These are phyloP conservation scores for Quercus agrifolia DNA, from an alignment of 306 rosid genomes.

Conservation along the genomic window DNA sequence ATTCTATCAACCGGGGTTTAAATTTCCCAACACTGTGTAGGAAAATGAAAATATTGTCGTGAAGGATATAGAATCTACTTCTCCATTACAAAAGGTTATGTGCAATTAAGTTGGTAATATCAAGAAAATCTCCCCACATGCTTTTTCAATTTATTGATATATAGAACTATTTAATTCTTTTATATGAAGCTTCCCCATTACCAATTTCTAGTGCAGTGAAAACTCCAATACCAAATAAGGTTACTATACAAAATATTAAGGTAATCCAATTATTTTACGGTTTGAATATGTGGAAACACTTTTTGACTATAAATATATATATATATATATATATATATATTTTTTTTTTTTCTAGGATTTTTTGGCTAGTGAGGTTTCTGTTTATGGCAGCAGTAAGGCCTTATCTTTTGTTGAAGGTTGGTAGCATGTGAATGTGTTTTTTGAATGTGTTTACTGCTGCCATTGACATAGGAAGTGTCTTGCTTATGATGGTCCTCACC, in stretches of 20 bases:
- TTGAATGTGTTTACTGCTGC: neutral
- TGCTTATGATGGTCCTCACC: too few species aligned
- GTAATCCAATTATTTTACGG: neutral
- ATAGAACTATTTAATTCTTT: neutral
- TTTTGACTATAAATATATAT: neutral
- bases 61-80: slow-evolving; percentile 17
- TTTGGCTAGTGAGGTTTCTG: neutral
- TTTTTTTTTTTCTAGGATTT: slow-evolving; percentile 31
- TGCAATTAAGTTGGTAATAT: neutral
- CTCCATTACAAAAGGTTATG: slow-evolving; percentile 40
- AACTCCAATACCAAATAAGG: neutral
- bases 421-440: slow-evolving; percentile 10
- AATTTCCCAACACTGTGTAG: slow-evolving; percentile 12
- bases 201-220: neutral
- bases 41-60: slow-evolving; percentile 31
- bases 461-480: too few species aligned
- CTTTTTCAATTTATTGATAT: neutral
- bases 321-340: too few species aligned
- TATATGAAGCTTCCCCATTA: neutral
- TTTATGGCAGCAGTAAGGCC: slow-evolving; percentile 10
- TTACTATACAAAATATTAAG: neutral
- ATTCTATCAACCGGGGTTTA: too few species aligned
- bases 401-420: slow-evolving; percentile 39
- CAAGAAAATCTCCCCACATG: too few species aligned
- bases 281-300: neutral